Percentiles rank a stretch among this genome's conserved stretches.
phyloP scores from a whole-genome alignment of 345 rosid genomes.

The Citrus unshiu region DNA sequence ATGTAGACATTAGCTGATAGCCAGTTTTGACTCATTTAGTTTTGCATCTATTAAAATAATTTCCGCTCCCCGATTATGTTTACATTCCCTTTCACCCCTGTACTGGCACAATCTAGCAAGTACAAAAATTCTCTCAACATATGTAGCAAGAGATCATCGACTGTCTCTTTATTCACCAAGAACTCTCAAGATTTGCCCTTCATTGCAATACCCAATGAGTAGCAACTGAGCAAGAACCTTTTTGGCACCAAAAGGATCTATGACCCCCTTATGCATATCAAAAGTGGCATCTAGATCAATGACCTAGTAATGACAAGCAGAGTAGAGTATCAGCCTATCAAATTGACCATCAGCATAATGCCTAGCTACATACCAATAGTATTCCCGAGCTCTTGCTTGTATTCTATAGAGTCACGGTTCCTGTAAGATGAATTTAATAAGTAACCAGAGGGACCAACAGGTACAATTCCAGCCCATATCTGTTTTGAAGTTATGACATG shows the following conservation, averaged over 20 bases:
- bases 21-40: neutral
- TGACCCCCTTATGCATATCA: neutral
- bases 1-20: neutral
- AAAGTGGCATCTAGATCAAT: neutral
- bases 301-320: slow-evolving; percentile 11
- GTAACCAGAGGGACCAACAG: slow-evolving; percentile 81
- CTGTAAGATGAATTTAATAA: slow-evolving; percentile 77
- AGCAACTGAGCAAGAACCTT: neutral
- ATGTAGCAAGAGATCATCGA: neutral
- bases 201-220: neutral
- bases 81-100: neutral
- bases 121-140: neutral
- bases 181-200: neutral
- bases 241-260: slow-evolving; percentile 1
- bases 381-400: slow-evolving; percentile 96
- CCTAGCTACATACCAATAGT: slow-evolving; percentile 70
- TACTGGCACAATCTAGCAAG: neutral
- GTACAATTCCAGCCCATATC: slow-evolving; percentile 93
- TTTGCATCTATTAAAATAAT: neutral
- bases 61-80: neutral
- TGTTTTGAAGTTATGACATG: slow-evolving; percentile 92
- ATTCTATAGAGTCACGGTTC: slow-evolving; percentile 74
- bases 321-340: slow-evolving; percentile 15
- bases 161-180: neutral
- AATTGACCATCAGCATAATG: slow-evolving; percentile 16